A percentile compares a stretch with the other conserved stretches of the same genome.
Conservation (phyloP, 257 asterid genomes). For the Ballota nigra region DNA sequence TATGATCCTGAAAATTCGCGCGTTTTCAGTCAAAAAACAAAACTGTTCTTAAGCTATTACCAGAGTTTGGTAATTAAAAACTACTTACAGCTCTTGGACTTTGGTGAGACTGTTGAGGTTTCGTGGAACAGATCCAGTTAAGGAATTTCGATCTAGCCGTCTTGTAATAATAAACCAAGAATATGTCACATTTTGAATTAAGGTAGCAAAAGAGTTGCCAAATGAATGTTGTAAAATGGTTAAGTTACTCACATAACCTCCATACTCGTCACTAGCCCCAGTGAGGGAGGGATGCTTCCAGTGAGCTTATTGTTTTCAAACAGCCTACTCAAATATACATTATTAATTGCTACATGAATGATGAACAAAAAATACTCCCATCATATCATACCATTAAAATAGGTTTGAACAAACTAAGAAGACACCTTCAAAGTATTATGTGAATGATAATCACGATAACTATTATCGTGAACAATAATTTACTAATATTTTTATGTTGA, state of each 20-base stretch:
- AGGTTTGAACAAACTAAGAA: too few species aligned
- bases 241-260: constrained; percentile 79
- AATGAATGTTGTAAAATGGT: neutral
- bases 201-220: neutral
- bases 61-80: neutral
- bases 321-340: constrained; percentile 47
- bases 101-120: constrained; percentile 60
- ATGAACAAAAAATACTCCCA: neutral
- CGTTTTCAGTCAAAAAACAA: too few species aligned
- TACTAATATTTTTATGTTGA: too few species aligned
- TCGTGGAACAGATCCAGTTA: constrained; percentile 59
- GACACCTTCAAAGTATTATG: too few species aligned
- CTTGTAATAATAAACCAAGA: constrained; percentile 35
- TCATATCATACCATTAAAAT: too few species aligned
- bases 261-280: constrained; percentile 53
- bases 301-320: constrained; percentile 61
- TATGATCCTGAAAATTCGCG: constrained; percentile 40
- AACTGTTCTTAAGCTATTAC: too few species aligned
- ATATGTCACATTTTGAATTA: neutral
- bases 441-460: too few species aligned
- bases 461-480: too few species aligned
- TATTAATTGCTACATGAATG: neutral
- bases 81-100: constrained; percentile 72
- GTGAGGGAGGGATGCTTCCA: constrained; percentile 69
- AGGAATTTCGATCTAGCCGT: constrained; percentile 66